Base-by-base conservation (phyloP, 78 protist genomes). In the Reticulomyxa filosa region DNA sequence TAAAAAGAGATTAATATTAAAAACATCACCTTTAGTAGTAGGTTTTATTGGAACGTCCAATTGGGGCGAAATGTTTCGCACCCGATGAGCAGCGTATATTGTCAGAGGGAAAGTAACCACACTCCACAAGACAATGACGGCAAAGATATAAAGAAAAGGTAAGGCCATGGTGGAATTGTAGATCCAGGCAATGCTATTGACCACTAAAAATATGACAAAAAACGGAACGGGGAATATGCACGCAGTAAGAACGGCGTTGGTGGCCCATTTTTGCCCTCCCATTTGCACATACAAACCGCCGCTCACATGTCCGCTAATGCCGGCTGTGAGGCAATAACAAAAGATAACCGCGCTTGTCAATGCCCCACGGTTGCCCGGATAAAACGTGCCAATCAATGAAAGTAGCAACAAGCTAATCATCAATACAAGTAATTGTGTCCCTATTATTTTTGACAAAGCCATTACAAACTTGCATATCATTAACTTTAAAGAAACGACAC, bases 281-380 rank as follows among this genome's bases (percentile, higher is more conserved):
- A 55, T 29, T 33, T 55, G 59, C 11, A 55, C 59, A 11, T 55
- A 55, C 11, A 55, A 33, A 10, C 30, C 59, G 10, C 78, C 78
- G 4, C 89, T 76, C 48, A 77, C 73, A 39, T 61, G 82, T 20
- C 88, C 85, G 4, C 65, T 63, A 25, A 63, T 42, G 46, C 78
- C 68, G 0, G 88, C 68, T 1, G 97, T 87, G 39, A 85, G 39
- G 3, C 94, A 86, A 69, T 90, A 94, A 38, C 88, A 38, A 25
- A 90, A 70, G 55, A 94, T 67, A 56, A 81, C 81, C 0, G 91
- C 78, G 8, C 79, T 72, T 73, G 80, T 79, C 75, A 90, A 35
- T 5, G 79, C 67, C 8, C 95, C 94, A 46, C 87, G 85, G 66
- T 80, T 75, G 57, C 76, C 84, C 25, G 85, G 81, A 80, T 84